These are phyloP conservation scores for Bipolaris oryzae DNA, from an alignment of 2,329 filamentous ascomycete genomes.

Conservation along the genomic window DNA sequence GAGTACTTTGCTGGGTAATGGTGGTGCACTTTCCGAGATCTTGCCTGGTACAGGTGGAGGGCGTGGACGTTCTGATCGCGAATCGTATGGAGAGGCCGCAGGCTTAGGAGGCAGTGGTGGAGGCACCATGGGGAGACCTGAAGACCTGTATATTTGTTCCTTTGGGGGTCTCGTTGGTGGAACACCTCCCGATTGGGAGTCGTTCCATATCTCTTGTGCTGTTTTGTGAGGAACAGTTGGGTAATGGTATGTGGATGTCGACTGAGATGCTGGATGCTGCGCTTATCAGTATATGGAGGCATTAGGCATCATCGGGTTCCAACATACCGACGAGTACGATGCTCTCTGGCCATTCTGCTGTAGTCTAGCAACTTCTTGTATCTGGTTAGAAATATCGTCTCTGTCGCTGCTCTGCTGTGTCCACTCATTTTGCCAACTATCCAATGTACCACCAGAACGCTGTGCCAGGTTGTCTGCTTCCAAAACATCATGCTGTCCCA, in stretches of 20 bases:
- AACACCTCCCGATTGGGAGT: conserved; percentile 22
- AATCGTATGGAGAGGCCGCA: conserved; percentile 23
- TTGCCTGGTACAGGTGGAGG: conserved; percentile 42
- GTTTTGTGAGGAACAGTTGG: conserved; percentile 53
- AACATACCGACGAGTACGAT: conserved; percentile 34
- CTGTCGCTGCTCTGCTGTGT: conserved; percentile 37
- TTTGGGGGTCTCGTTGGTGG: conserved; percentile 50
- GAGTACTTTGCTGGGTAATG: conserved; percentile 43
- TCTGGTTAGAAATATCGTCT: conserved; percentile 59
- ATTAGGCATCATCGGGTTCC: too few species aligned
- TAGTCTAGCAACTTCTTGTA: conserved; percentile 57
- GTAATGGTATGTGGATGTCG: conserved; percentile 50
- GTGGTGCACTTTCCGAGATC: conserved; percentile 31
- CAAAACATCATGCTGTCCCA: conserved; percentile 62
- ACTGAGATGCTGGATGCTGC: conserved; percentile 37
- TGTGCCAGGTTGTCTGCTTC: conserved; percentile 64
- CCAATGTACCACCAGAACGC: conserved; percentile 60
- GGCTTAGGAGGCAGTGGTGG: conserved; percentile 41
- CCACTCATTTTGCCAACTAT: conserved; percentile 57
- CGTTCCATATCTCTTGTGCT: conserved; percentile 42
- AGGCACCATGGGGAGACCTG: conserved; percentile 29
- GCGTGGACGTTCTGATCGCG: conserved; percentile 16
- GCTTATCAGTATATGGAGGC: conserved; percentile 16
- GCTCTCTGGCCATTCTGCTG: conserved; percentile 34
- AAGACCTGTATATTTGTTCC: conserved; percentile 36